Base-by-base conservation (phyloP, 2,329 filamentous ascomycete species). In the Verticillium nubilum region DNA sequence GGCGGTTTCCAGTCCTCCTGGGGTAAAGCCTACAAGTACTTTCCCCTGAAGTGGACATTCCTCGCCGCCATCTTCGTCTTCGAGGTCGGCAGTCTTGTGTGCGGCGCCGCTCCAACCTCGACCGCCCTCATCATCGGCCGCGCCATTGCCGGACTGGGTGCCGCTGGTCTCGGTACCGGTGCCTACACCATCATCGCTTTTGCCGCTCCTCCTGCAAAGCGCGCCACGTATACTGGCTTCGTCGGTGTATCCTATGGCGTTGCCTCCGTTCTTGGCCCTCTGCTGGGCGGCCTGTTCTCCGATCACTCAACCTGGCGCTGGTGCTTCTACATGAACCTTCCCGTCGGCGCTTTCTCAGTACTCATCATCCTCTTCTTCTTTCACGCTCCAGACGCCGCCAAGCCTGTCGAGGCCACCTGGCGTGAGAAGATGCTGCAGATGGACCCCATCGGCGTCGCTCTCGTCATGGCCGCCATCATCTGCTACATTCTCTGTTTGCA, bases 401-500 rank as follows among this genome's bases (percentile, higher is more conserved):
- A 58, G 0, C 17, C 56, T 1, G 29, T 54, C 0, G 52, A 58
- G 5, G 56, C 52, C 60, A 66, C 74, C 6, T 60, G 60, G 58
- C 58, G 54, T 5, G 52, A 62, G 9, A 59, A 54, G 2, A 23
- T 67, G 2, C 5, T 52, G 4, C 55, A 60, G 6, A 59, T 67
- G 42, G 68, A 68, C 26, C 37, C 57, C 19, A 23, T 73, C 5
- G 72, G 72, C 10, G 70, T 68, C 3, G 59, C 61, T 15, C 63
- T 74, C 4, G 72, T 74, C 29, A 59, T 71, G 64, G 70, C 70
- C 0, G 67, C 75, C 15, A 71, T 80, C 7, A 68, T 81, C 23
- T 82, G 77, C 62, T 70, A 81, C 19, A 65, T 83, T 0, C 70
- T 83, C 0, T 79, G 79, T n/a, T 69, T 84, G 5, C 78, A 82